phyloP scores from a whole-genome alignment of 345 rosid species.

The Geranium brycei region DNA sequence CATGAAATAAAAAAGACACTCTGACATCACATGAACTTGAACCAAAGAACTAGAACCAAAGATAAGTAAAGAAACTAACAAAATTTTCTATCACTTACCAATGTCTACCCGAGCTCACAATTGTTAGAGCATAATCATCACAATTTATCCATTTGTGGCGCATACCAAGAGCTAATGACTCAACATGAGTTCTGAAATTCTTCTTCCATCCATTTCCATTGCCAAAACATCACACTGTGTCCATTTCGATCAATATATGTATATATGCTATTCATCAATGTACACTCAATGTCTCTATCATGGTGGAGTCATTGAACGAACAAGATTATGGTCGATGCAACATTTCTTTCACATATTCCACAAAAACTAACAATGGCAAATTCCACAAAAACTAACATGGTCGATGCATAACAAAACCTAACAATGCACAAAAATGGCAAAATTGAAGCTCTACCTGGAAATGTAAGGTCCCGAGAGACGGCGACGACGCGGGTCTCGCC shows the following conservation, averaged over 20 bases:
- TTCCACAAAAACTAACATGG: too few relatives aligned
- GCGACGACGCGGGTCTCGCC: slow-evolving; percentile 85
- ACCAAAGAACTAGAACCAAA: too few relatives aligned
- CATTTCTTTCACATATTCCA: background rate
- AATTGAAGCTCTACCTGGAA: slow-evolving; percentile 33
- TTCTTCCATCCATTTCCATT: background rate
- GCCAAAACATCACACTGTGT: too few relatives aligned
- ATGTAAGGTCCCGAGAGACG: slow-evolving; percentile 37
- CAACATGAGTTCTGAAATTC: background rate
- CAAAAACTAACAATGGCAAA: background rate
- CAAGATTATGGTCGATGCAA: background rate
- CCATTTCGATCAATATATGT: too few relatives aligned
- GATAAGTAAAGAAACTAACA: too few relatives aligned
- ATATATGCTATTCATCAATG: too few relatives aligned
- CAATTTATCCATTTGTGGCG: background rate
- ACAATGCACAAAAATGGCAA: background rate
- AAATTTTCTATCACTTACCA: too few relatives aligned
- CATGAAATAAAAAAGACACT: too few relatives aligned
- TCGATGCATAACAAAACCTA: slow-evolving; percentile 14
- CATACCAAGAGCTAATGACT: background rate
- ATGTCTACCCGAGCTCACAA: too few relatives aligned
- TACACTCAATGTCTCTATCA: too few relatives aligned
- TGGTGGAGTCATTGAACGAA: background rate
- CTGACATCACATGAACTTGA: too few relatives aligned
- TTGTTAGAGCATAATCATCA: background rate